Evolutionary conservation across 129 eudicot genomes (phyloP).

Genomic region (Glebionis coronaria): DNA sequence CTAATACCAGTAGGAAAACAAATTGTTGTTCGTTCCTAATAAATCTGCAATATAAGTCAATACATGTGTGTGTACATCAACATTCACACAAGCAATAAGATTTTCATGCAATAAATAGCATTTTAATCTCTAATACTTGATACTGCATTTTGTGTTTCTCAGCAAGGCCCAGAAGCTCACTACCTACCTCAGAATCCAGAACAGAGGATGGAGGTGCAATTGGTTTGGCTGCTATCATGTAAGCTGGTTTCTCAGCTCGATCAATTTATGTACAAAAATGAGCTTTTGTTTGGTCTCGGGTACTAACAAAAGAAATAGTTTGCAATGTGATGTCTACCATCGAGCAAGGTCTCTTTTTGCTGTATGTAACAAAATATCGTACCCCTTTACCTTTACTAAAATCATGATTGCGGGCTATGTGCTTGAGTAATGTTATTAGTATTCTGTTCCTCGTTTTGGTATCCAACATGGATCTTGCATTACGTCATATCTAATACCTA

Average conservation of each 20-base stretch:
- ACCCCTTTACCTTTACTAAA: neutral
- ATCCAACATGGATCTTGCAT: conserved; percentile 14
- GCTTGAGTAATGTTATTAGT: neutral
- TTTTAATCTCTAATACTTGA: neutral
- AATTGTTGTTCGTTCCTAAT: no score
- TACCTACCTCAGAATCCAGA: conserved; percentile 45
- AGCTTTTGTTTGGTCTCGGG: neutral
- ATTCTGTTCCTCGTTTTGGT: conserved; percentile 12
- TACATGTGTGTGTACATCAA: no score
- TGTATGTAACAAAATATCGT: conserved; percentile 18
- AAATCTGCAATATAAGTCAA: no score
- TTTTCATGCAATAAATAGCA: neutral
- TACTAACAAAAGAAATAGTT: conserved; percentile 16
- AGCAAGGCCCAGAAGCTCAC: conserved; percentile 65
- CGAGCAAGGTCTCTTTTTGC: neutral
- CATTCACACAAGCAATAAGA: no score
- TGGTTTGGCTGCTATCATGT: conserved; percentile 79
- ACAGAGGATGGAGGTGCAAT: conserved; percentile 54
- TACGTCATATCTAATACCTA: neutral
- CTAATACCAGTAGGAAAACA: no score
- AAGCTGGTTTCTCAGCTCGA: conserved; percentile 19
- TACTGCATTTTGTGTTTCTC: conserved; percentile 28
- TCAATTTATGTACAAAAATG: conserved; percentile 19
- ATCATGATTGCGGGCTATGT: conserved; percentile 4
- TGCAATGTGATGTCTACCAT: neutral